phyloP scores from a whole-genome alignment of 2,329 filamentous ascomycete species.

The Colletotrichum lindemuthianum region DNA sequence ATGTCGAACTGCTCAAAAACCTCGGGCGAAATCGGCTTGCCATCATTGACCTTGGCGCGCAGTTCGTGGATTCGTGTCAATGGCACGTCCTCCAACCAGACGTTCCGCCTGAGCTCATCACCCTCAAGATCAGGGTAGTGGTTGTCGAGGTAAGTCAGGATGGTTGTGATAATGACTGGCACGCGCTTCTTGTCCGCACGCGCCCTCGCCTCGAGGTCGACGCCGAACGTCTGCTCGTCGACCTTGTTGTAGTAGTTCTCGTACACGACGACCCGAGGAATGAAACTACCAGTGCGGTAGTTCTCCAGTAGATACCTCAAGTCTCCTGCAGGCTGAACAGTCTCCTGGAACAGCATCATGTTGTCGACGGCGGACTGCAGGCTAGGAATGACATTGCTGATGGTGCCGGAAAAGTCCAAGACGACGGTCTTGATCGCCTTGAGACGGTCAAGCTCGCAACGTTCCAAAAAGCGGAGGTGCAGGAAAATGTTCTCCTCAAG shows the following conservation, averaged over 20 bases:
- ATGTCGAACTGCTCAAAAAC: conserved; percentile 90
- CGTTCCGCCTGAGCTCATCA: conserved; percentile 88
- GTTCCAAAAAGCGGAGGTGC: conserved; percentile 95
- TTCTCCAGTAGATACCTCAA: conserved; percentile 95
- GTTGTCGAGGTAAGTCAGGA: conserved; percentile 94
- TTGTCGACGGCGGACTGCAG: conserved; percentile 96
- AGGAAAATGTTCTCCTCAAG: conserved; percentile 95
- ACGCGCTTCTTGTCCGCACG: conserved; percentile 95
- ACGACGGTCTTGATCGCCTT: conserved; percentile 99
- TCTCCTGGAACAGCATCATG: conserved; percentile 99
- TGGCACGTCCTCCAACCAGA: conserved; percentile 95
- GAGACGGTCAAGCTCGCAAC: conserved; percentile 93
- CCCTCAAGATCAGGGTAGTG: conserved; percentile 98
- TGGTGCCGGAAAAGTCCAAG: conserved; percentile 94
- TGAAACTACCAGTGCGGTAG: conserved; percentile 93
- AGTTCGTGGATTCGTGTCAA: conserved; percentile 86
- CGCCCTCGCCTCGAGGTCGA: conserved; percentile 95
- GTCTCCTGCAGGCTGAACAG: conserved; percentile 91
- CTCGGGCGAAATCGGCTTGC: conserved; percentile 80
- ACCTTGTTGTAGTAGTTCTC: conserved; percentile 99
- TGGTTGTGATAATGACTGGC: conserved; percentile 88
- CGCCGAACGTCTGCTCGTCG: conserved; percentile 96
- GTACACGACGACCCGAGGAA: conserved; percentile 90
- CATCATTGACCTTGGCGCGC: conserved; percentile 85
- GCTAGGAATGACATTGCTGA: conserved; percentile 97